Evolutionary conservation across 371 early-diverging fungal species (phyloP), one percentile per base, ranked within the genome.

Genomic region (Funneliformis caledonium): DNA sequence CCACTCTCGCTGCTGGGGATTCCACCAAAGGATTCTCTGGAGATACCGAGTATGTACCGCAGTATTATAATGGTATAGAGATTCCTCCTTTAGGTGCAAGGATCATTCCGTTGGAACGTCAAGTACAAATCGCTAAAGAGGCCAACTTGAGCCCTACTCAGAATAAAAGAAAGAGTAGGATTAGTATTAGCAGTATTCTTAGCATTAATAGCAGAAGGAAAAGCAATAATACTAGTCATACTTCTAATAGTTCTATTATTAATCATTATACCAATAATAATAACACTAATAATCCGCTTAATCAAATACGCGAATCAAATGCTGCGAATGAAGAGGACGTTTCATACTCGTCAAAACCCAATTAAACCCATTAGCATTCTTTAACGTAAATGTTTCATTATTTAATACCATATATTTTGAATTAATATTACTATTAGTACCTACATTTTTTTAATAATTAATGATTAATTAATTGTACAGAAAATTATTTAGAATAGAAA

Each of bases 41-140:
- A 14, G 47, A 42, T 16, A 70, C 19, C 19, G 56, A 56, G 16
- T 56, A 56, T 16, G 56, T 56, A 56, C 56, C 56, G 19, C 56
- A 56, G 19, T 70, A 70, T 70, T 70, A 70, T 22, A 70, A 70
- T 11, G 70, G 70, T 10, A 16, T 45, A 11, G 43, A 45, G 16
- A 42, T 70, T n/a, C 70, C 70, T 42, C 70, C 70, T 42, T 45
- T 70, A n/a, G 70, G 70, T 42, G 47, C 70, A 12, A 70, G 70
- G 22, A 70, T 70, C 12, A 70, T 70, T 33, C 70, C 70, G 11
- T 47, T 47, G 11, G 70, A 70, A 70, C n/a, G 47, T 22, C 70
- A 70, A 47, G 19, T 70, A 33, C 31, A 64, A 64, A 64, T 64
- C 64, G 33, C 31, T 7, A 64, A 64, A 2, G 64, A 64, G 26